Evolutionary conservation across 2,329 filamentous ascomycete genomes (phyloP).

Genomic region (Fusarium burgessii): DNA sequence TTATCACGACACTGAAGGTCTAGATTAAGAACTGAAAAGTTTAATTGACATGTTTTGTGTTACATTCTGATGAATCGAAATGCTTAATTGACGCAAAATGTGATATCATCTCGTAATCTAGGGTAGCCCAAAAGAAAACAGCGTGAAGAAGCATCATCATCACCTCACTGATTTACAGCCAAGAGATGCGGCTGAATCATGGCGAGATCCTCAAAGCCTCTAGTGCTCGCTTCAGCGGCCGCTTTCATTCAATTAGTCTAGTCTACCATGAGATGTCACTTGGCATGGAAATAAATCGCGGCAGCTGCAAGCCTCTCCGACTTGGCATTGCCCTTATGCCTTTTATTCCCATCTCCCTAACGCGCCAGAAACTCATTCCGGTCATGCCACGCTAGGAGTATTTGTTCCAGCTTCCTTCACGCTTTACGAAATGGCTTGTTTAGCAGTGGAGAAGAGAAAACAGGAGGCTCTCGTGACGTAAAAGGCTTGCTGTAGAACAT

Average conservation of each 20-base stretch:
- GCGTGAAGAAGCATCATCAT: background rate
- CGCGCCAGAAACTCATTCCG: too few relatives aligned
- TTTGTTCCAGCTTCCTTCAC: background rate
- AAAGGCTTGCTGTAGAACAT: slow-evolving; percentile 22
- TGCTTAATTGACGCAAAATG: background rate
- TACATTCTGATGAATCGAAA: background rate
- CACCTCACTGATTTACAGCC: slow-evolving; percentile 2
- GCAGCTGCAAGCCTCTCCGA: background rate
- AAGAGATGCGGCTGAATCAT: slow-evolving; percentile 35
- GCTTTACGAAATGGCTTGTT: background rate
- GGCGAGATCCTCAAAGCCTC: background rate
- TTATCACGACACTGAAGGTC: background rate
- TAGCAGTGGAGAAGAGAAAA: background rate
- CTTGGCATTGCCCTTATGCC: background rate
- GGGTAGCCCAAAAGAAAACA: background rate
- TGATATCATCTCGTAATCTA: background rate
- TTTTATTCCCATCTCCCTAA: background rate
- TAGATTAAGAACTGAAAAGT: background rate
- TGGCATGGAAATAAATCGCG: slow-evolving; percentile 20
- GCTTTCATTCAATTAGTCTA: background rate
- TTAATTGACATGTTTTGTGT: background rate
- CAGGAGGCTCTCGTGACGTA: slow-evolving; percentile 26
- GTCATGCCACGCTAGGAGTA: background rate
- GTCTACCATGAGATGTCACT: background rate
- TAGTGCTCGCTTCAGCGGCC: slow-evolving; percentile 10